Evolutionary conservation across 2,329 filamentous ascomycete genomes (phyloP), one percentile per base, ranked within the genome.

Genomic region (Escovopsis sp.): DNA sequence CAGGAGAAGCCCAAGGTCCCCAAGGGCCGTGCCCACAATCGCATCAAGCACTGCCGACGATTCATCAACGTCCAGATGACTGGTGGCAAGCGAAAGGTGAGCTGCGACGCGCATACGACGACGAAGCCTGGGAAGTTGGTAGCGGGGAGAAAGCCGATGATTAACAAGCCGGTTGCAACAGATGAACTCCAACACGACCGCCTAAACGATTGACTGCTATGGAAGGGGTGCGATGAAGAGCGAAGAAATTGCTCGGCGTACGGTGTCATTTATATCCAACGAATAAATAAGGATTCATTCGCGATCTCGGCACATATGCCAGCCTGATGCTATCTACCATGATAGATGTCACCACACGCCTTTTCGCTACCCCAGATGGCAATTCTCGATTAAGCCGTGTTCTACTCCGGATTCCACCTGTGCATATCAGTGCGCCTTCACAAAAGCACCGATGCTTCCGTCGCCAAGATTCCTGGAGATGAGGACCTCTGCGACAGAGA

Each of bases 61-160:
- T 96, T 96, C 75, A 88, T 96, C 58, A 95, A 96, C 73, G 87
- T 96, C 65, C 91, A 85, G 62, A 77, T 94, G 71, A 93, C 88
- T 55, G 88, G 87, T 69, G 89, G 89, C 73, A 96, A 96, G 88
- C 78, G 89, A 70, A 95, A 95, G 86, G 86, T 91, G 68, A 63
- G 72, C 53, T 48, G 44, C 18, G 35, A 18, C 12, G 35, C 28
- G 38, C 15, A 15, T 12, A 23, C 15, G 4, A 23, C 15, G 4
- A 23, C 15, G 26, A 26, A 33, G n/a, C 15, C 4, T n/a, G 8
- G 6, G 6, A 18, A 32, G 9, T 33, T 15, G 38, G 23, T 8
- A 34, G 28, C 28, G 28, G 34, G 28, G 36, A 33, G 10, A 11
- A 8, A 23, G 43, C 42, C 37, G 43, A 57, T 60, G 52, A 32